Percentiles rank a stretch among this genome's conserved stretches.
Evolutionary conservation across 345 rosid species (phyloP).

Genomic region (Litchi chinensis): DNA sequence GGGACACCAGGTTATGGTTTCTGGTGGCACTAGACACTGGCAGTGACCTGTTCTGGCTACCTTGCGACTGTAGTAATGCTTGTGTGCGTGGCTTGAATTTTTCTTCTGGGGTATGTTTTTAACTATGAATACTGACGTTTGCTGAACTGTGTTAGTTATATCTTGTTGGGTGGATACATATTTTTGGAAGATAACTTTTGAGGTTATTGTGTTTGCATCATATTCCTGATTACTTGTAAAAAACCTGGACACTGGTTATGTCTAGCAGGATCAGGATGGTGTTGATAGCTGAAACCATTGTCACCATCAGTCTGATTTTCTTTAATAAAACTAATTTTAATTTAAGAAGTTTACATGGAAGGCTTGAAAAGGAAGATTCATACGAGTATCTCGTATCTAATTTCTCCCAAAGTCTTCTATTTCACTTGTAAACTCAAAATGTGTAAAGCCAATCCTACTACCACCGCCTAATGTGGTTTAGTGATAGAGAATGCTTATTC

Average conservation of each 20-base stretch:
- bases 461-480: no score
- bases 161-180: neutral
- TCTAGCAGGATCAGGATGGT: neutral
- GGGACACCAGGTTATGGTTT: conserved; percentile 76
- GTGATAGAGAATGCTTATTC: no score
- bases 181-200: neutral
- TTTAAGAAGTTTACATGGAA: neutral
- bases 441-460: no score
- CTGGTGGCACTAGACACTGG: conserved; percentile 95
- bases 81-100: conserved; percentile 50
- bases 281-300: neutral
- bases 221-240: neutral
- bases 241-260: neutral
- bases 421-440: neutral
- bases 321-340: neutral
- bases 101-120: conserved; percentile 46
- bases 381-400: neutral
- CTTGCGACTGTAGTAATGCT: conserved; percentile 67
- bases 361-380: neutral
- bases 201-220: neutral
- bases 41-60: conserved; percentile 93
- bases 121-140: neutral
- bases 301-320: neutral
- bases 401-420: neutral
- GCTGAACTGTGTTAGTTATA: neutral